Conservation (phyloP, 345 rosid species). For the Raphanus raphanistrum region DNA sequence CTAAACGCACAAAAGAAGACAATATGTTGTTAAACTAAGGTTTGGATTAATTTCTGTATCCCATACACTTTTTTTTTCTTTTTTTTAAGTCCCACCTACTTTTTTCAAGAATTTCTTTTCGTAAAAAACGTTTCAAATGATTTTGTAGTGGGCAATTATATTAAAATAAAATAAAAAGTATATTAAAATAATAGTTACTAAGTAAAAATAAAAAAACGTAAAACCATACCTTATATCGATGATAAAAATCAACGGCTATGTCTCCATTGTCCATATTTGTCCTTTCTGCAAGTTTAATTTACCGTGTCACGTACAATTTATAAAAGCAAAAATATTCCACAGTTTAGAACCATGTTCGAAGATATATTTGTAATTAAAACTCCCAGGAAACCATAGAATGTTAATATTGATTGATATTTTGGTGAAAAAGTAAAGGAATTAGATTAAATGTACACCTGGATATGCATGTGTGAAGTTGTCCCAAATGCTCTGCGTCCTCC, state of each 20-base stretch:
- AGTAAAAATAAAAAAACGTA: neutral
- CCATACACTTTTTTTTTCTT: too few relatives aligned
- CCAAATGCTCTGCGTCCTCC: slow-evolving; percentile 45
- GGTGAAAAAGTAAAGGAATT: neutral
- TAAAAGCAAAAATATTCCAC: neutral
- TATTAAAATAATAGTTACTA: neutral
- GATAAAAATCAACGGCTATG: slow-evolving; percentile 45
- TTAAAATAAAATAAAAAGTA: too few relatives aligned
- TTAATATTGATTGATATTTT: neutral
- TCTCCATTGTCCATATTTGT: slow-evolving; percentile 46
- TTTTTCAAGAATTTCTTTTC: neutral
- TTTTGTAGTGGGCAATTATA: neutral
- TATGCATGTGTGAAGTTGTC: slow-evolving; percentile 33
- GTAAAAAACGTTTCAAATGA: neutral
- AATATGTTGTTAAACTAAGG: neutral
- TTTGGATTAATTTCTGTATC: neutral
- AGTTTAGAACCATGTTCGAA: neutral
- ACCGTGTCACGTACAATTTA: neutral
- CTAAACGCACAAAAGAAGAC: neutral
- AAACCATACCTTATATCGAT: slow-evolving; percentile 43
- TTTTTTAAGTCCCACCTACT: neutral
- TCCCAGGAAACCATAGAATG: neutral
- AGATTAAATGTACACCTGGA: slow-evolving; percentile 29
- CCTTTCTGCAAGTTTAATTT: slow-evolving; percentile 36
- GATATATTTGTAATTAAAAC: neutral